phyloP scores from a whole-genome alignment of 2,329 filamentous ascomycete genomes.

The Atkinsonella hypoxylon region DNA sequence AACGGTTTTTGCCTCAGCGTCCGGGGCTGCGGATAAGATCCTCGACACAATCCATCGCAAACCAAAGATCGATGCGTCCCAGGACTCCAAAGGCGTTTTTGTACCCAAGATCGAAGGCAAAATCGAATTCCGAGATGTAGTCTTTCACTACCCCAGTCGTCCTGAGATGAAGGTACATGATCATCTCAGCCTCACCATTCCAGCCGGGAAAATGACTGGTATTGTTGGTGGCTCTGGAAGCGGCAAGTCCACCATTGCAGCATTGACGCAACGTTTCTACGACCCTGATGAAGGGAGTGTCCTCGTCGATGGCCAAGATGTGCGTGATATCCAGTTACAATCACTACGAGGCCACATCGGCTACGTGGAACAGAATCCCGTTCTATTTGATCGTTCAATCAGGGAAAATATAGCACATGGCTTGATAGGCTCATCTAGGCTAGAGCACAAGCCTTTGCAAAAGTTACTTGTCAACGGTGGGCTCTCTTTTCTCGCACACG shows the following conservation, averaged over 20 bases:
- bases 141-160: constrained; percentile 25
- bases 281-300: neutral
- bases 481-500: neutral
- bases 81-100: neutral
- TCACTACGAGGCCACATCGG: constrained; percentile 44
- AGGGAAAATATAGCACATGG: constrained; percentile 35
- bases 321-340: constrained; percentile 43
- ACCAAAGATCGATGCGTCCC: neutral
- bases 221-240: neutral
- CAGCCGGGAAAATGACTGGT: constrained; percentile 28
- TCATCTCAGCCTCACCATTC: constrained; percentile 28
- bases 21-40: neutral
- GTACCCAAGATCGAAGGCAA: neutral
- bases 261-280: constrained; percentile 25
- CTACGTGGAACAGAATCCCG: constrained; percentile 49
- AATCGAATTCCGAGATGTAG: constrained; percentile 5
- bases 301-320: constrained; percentile 24
- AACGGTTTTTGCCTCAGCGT: neutral
- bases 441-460: neutral
- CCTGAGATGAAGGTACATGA: constrained; percentile 42
- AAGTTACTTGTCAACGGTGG: neutral
- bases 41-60: neutral
- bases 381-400: constrained; percentile 48
- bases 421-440: neutral
- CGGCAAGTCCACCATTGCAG: constrained; percentile 13